phyloP scores from a whole-genome alignment of 148 eudicot genomes.

The Camellia japonica region DNA sequence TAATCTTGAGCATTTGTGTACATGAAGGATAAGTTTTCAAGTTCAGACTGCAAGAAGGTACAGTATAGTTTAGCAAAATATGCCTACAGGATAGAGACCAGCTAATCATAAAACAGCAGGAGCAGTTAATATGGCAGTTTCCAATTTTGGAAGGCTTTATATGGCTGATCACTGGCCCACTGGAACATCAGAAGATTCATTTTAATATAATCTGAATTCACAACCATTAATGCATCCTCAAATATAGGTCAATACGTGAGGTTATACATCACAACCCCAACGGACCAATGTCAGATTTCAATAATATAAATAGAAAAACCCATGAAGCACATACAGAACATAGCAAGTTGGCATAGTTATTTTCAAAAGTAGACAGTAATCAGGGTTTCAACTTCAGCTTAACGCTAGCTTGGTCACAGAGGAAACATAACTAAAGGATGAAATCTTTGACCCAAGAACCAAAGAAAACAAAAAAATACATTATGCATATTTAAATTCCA shows the following conservation, averaged over 20 bases:
- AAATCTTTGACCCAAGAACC: no score
- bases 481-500: no score
- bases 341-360: no score
- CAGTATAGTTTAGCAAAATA: conserved; percentile 1
- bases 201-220: neutral
- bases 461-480: no score
- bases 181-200: neutral
- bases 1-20: conserved; percentile 83
- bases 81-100: neutral
- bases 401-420: neutral
- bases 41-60: conserved; percentile 72
- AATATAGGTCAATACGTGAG: neutral
- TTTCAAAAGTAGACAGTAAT: no score
- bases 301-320: neutral
- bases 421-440: no score
- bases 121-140: neutral
- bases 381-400: neutral
- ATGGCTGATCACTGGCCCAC: neutral
- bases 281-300: neutral
- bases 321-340: no score
- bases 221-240: neutral
- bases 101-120: neutral
- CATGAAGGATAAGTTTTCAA: conserved; percentile 91
- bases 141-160: neutral
- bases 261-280: neutral